phyloP scores from a whole-genome alignment of 2,329 filamentous ascomycete genomes.

The Sporothrix sp. region DNA sequence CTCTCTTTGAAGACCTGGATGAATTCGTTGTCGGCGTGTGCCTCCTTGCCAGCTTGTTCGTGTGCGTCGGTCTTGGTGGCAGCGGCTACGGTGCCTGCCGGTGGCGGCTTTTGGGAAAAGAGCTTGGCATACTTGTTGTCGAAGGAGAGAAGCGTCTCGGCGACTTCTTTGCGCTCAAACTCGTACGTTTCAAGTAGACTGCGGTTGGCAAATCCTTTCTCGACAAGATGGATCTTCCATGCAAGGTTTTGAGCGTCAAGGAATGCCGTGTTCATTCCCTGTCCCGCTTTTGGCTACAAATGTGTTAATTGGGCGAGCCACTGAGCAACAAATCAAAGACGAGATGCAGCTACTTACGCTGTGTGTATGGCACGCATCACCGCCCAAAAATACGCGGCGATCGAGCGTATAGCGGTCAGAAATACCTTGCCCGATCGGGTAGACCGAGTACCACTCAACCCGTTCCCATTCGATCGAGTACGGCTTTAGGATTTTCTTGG shows the following conservation, averaged over 20 bases:
- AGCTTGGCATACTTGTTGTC: slow-evolving; percentile 84
- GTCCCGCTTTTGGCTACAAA: slow-evolving; percentile 55
- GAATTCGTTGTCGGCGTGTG: slow-evolving; percentile 58
- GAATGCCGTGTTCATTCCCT: slow-evolving; percentile 75
- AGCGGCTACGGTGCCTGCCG: slow-evolving; percentile 60
- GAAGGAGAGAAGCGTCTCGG: slow-evolving; percentile 75
- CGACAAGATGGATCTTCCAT: slow-evolving; percentile 92
- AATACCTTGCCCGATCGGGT: slow-evolving; percentile 67
- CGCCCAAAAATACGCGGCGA: slow-evolving; percentile 62
- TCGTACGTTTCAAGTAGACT: slow-evolving; percentile 77
- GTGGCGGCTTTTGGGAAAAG: slow-evolving; percentile 70
- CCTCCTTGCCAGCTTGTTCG: slow-evolving; percentile 25
- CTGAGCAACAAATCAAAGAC: background rate
- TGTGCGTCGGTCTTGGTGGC: slow-evolving; percentile 24
- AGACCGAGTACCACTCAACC: slow-evolving; percentile 67
- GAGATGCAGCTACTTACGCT: slow-evolving; percentile 42
- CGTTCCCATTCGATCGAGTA: slow-evolving; percentile 58
- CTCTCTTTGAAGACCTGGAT: slow-evolving; percentile 82
- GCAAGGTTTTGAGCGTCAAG: slow-evolving; percentile 79
- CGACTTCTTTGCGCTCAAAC: slow-evolving; percentile 71
- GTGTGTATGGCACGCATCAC: slow-evolving; percentile 72
- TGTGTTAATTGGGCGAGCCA: background rate
- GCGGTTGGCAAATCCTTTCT: slow-evolving; percentile 67
- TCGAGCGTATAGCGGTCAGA: slow-evolving; percentile 58
- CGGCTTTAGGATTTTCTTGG: slow-evolving; percentile 55